Conservation (phyloP, 441 rosid genomes). For the Adansonia grandidieri region DNA sequence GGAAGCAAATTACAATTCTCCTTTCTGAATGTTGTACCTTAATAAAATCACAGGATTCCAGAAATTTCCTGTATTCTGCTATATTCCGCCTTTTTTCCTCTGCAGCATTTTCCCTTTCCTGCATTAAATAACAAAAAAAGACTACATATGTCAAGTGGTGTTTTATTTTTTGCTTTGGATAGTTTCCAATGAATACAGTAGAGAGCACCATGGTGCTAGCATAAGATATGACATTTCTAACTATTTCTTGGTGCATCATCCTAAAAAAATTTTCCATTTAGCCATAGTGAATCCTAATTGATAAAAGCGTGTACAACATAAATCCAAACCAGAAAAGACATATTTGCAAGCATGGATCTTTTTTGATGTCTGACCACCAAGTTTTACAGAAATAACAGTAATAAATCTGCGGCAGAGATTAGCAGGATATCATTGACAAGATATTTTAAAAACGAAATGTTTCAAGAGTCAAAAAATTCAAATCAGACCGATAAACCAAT, state of each 20-base stretch:
- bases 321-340: constrained; percentile 4
- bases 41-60: constrained; percentile 86
- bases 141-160: constrained; percentile 10
- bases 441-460: background rate
- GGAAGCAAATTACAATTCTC: background rate
- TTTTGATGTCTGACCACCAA: background rate
- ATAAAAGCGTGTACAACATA: background rate
- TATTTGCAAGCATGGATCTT: background rate
- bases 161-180: background rate
- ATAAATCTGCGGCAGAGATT: background rate
- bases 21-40: constrained; percentile 51
- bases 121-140: constrained; percentile 31
- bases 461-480: constrained; percentile 16
- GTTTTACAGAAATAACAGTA: background rate
- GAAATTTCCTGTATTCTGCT: constrained; percentile 74
- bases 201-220: background rate
- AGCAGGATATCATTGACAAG: background rate
- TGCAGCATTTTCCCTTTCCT: too few species aligned
- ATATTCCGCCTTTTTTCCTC: constrained; percentile 50
- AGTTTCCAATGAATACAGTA: constrained; percentile 5
- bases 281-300: background rate
- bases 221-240: background rate
- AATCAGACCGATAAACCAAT: constrained; percentile 6
- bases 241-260: background rate
- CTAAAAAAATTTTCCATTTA: background rate